These are phyloP conservation scores for Citrullus colocynthis DNA, from an alignment of 306 rosid species.

Conservation along the genomic window DNA sequence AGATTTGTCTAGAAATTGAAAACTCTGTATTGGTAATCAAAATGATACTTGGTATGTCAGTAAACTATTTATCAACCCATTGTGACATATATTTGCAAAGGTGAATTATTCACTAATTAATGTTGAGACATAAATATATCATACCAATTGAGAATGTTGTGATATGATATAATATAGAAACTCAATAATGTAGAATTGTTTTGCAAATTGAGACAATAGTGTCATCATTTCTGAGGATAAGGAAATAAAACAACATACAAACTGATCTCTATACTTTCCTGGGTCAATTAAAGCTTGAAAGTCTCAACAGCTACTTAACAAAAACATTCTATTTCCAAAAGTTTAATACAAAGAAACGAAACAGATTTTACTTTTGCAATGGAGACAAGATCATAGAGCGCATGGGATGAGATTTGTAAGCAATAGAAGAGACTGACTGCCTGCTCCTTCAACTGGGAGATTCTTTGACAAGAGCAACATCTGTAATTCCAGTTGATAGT, in stretches of 20 bases:
- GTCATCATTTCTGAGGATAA: not conserved
- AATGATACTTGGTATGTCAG: not conserved
- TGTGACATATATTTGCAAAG: not conserved
- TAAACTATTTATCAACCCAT: not conserved
- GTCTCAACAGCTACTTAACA: not conserved
- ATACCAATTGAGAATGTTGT: not conserved
- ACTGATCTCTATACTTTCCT: not conserved
- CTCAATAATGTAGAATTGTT: not conserved
- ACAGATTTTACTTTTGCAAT: not conserved
- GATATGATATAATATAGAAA: not conserved
- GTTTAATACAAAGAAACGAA: not conserved
- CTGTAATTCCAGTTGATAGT: conserved; percentile 20
- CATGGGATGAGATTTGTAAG: not conserved
- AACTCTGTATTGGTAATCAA: not conserved
- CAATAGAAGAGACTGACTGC: not conserved
- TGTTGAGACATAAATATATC: not conserved
- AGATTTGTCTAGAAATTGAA: not conserved
- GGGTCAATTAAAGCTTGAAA: not conserved
- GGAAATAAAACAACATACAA: not conserved
- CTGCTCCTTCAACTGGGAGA: conserved; percentile 21
- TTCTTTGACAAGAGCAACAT: conserved; percentile 49
- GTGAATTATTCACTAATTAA: not conserved
- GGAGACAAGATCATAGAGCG: not conserved
- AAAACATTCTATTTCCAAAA: not conserved
- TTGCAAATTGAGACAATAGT: not conserved